A percentile compares a stretch with the other conserved stretches of the same genome.
phyloP scores from a whole-genome alignment of 2,329 filamentous ascomycete species.

The Scedosporium dehoogii region DNA sequence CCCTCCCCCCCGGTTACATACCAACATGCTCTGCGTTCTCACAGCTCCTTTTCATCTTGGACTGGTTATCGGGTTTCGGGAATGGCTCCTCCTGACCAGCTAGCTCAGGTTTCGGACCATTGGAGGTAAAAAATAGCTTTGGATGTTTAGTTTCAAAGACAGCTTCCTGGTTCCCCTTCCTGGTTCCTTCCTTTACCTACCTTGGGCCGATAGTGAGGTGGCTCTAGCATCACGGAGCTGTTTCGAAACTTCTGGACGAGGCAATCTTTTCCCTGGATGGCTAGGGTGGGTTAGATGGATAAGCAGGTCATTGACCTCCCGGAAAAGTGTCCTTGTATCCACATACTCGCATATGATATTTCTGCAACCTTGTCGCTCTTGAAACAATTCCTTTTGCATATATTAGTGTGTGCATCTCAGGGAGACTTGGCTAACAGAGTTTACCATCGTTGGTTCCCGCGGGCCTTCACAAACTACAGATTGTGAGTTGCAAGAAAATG shows the following conservation, averaged over 20 bases:
- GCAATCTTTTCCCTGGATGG: constrained; percentile 86
- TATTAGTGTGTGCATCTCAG: neutral
- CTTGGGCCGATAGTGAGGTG: constrained; percentile 73
- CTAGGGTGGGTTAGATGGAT: constrained; percentile 30
- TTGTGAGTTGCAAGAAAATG: constrained; percentile 15
- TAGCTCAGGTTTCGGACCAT: constrained; percentile 35
- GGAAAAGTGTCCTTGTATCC: neutral
- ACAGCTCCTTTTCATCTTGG: constrained; percentile 78
- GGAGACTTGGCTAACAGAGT: constrained; percentile 9
- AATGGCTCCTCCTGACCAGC: constrained; percentile 67
- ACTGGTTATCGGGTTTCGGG: constrained; percentile 70
- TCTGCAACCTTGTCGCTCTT: constrained; percentile 78
- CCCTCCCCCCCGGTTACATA: constrained; percentile 27
- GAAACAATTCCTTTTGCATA: constrained; percentile 58
- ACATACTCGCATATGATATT: constrained; percentile 88
- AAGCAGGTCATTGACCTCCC: neutral
- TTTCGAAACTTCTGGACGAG: constrained; percentile 94
- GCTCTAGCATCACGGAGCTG: constrained; percentile 89
- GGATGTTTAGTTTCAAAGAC: neutral
- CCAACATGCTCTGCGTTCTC: constrained; percentile 82
- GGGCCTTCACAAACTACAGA: constrained; percentile 58
- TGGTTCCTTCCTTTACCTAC: constrained; percentile 28
- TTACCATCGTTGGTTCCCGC: constrained; percentile 62
- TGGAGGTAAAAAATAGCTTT: constrained; percentile 39
- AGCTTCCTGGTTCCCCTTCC: neutral